Evolutionary conservation across 2,329 filamentous ascomycete species (phyloP).

Genomic region (Cryphonectria japonica): DNA sequence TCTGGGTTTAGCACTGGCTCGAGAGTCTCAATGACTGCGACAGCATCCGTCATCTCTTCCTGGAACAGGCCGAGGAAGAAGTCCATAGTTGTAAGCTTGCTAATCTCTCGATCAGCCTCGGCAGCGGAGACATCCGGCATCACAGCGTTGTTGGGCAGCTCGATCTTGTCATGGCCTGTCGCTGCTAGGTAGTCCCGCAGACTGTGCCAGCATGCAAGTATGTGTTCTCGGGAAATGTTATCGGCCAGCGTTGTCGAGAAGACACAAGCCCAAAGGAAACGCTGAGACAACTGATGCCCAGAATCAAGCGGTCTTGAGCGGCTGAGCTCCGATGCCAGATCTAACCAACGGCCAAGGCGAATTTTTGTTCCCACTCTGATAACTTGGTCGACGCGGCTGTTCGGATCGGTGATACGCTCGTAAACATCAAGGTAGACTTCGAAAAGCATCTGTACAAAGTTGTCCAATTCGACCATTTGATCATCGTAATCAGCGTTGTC

Average conservation of each 20-base stretch:
- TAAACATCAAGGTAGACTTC: constrained; percentile 66
- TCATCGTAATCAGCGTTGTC: constrained; percentile 9
- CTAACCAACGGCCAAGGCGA: constrained; percentile 56
- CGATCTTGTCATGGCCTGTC: constrained; percentile 50
- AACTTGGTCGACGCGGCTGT: constrained; percentile 54
- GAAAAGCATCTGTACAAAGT: constrained; percentile 61
- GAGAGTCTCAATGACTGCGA: constrained; percentile 85
- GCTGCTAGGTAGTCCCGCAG: constrained; percentile 55
- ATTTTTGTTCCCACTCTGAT: constrained; percentile 54
- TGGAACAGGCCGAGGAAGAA: constrained; percentile 93
- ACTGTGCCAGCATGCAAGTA: constrained; percentile 62
- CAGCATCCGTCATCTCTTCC: constrained; percentile 77
- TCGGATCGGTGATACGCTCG: constrained; percentile 61
- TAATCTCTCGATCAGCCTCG: constrained; percentile 89
- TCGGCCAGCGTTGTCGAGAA: constrained; percentile 56
- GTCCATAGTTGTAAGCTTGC: constrained; percentile 91
- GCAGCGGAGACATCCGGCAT: constrained; percentile 84
- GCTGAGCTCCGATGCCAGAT: constrained; percentile 52
- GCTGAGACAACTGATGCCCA: constrained; percentile 49
- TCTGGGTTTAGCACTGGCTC: constrained; percentile 87
- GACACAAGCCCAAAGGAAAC: constrained; percentile 62
- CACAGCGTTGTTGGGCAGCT: constrained; percentile 80
- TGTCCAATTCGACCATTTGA: constrained; percentile 42
- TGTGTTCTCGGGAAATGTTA: constrained; percentile 58
- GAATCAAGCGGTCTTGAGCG: constrained; percentile 40